Evolutionary conservation across 164 flowering plant species (phyloP).

Genomic region (Piper longum): DNA sequence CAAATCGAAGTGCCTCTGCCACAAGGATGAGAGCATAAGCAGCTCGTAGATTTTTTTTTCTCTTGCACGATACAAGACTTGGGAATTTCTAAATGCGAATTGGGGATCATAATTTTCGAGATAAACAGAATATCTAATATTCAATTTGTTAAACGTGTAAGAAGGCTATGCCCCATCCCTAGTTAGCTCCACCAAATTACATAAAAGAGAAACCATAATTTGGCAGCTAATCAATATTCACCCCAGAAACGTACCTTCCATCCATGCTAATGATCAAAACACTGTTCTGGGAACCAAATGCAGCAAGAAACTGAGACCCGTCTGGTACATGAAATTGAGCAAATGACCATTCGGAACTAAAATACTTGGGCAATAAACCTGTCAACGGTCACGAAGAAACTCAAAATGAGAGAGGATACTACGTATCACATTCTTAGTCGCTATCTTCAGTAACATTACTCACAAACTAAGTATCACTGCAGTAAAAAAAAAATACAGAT

Average conservation of each 20-base stretch:
- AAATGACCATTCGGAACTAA: conserved; percentile 94
- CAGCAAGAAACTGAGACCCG: conserved; percentile 38
- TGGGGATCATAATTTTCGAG: no score
- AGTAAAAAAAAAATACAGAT: background rate
- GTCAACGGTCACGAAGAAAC: conserved; percentile 4
- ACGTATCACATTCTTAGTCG: background rate
- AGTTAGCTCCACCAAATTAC: no score
- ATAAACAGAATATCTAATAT: no score
- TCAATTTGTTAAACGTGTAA: no score
- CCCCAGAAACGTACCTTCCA: conserved; percentile 50
- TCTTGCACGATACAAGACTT: no score
- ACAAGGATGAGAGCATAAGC: background rate
- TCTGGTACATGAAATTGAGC: conserved; percentile 76
- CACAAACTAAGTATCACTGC: background rate
- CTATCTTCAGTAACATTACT: background rate
- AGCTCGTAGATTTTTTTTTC: background rate
- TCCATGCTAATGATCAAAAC: conserved; percentile 63
- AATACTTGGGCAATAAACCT: conserved; percentile 83
- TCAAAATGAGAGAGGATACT: background rate
- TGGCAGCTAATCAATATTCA: no score
- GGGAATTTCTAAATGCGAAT: no score
- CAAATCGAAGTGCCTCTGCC: background rate
- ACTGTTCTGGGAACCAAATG: conserved; percentile 77
- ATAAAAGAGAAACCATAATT: no score
- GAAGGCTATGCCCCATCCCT: no score